Percentiles rank a stretch among this genome's conserved stretches.
Evolutionary conservation across 2,329 filamentous ascomycete species (phyloP).

Genomic region (Colletotrichum sidae): DNA sequence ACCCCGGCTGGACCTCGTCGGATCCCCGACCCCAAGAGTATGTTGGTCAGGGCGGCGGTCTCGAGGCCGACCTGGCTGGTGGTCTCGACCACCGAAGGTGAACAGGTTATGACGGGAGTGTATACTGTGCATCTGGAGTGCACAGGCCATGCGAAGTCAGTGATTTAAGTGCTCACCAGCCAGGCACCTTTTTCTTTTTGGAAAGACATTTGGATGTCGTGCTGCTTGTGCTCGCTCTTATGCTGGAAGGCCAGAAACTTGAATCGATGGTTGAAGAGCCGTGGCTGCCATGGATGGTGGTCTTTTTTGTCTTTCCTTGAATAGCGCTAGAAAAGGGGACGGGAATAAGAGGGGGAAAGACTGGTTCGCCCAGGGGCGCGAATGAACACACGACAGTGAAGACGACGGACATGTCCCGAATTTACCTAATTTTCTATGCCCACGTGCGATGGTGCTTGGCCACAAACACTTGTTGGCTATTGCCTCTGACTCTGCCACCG

Average conservation of each 20-base stretch:
- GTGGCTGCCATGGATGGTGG: conserved; percentile 12
- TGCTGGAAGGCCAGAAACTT: conserved; percentile 13
- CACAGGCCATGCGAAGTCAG: conserved; percentile 14
- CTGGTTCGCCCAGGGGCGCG: conserved; percentile 11
- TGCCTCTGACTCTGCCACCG: too few relatives aligned
- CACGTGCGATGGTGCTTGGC: background rate
- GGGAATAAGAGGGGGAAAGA: conserved; percentile 5
- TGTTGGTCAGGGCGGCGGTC: conserved; percentile 57
- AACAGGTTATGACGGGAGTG: background rate
- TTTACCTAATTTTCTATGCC: conserved; percentile 30
- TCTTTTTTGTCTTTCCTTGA: background rate
- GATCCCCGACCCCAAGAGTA: conserved; percentile 72
- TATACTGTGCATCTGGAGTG: background rate
- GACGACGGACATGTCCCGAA: conserved; percentile 22
- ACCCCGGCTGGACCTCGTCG: conserved; percentile 67
- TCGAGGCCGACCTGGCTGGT: conserved; percentile 70
- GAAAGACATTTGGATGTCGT: conserved; percentile 4
- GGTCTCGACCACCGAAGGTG: conserved; percentile 63
- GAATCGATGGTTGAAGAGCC: background rate
- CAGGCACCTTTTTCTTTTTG: conserved; percentile 5
- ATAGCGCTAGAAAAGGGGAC: conserved; percentile 11
- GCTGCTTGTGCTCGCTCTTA: conserved; percentile 10
- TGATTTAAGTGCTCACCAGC: conserved; percentile 13
- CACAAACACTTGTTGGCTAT: too few relatives aligned
- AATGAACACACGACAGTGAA: conserved; percentile 17